A percentile compares a stretch with the other conserved stretches of the same genome.
Evolutionary conservation across 768 basidiomycete genomes (phyloP).

Genomic region (Cystobasidium onofrii): DNA sequence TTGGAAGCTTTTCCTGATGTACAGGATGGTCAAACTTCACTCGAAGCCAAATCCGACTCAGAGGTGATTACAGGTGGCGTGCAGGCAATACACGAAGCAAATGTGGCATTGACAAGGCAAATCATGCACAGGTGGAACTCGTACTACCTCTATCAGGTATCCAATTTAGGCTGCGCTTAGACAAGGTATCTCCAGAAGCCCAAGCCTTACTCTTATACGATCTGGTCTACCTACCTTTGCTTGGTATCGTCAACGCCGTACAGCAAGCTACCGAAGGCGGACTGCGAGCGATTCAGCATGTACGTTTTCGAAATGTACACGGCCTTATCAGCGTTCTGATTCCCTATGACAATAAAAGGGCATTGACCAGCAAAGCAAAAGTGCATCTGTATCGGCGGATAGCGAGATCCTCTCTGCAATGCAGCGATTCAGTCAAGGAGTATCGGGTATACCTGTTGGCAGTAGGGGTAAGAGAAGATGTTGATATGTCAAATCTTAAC

Average conservation of each 20-base stretch:
- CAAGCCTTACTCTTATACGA: neutral
- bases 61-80: neutral
- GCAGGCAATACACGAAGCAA: neutral
- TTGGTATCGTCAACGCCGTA: constrained; percentile 1
- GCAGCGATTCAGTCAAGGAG: constrained; percentile 10
- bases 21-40: neutral
- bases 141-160: constrained; percentile 2
- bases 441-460: neutral
- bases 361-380: neutral
- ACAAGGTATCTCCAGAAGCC: constrained; percentile 1
- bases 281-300: neutral
- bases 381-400: neutral
- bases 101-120: too few species aligned
- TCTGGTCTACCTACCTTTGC: neutral
- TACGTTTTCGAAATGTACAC: neutral
- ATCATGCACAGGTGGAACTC: neutral
- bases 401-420: neutral
- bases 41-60: neutral
- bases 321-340: neutral
- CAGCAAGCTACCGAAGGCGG: neutral
- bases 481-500: too few species aligned
- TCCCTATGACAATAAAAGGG: too few species aligned
- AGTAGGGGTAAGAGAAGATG: neutral
- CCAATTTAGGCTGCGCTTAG: neutral
- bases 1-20: neutral